Percentiles rank a stretch among this genome's conserved stretches.
Evolutionary conservation across 1,284 basidiomycete species (phyloP).

Genomic region (Somion occarium): DNA sequence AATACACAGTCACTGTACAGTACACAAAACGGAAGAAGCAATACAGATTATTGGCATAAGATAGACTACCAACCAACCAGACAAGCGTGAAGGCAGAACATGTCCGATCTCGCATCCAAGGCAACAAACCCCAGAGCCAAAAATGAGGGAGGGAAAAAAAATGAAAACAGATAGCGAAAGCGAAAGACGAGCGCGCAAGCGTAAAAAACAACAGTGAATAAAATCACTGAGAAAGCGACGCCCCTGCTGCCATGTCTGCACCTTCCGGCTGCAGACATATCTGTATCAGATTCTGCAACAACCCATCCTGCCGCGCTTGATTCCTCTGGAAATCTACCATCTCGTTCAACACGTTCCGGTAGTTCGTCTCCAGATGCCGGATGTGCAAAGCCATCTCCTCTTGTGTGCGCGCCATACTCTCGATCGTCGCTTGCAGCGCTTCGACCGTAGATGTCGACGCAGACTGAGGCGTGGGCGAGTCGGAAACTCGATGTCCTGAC

Average conservation of each 20-base stretch:
- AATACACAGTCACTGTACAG: no score
- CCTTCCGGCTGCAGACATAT: conserved; percentile 76
- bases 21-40: no score
- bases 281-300: conserved; percentile 81
- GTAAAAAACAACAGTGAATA: not conserved
- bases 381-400: conserved; percentile 60
- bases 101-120: no score
- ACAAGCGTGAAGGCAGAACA: not conserved
- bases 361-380: conserved; percentile 65
- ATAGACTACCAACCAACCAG: no score
- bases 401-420: conserved; percentile 29
- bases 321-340: conserved; percentile 82
- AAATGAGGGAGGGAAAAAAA: not conserved
- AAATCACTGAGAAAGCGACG: not conserved
- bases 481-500: not conserved
- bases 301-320: conserved; percentile 80
- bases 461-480: not conserved
- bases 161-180: not conserved
- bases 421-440: conserved; percentile 4
- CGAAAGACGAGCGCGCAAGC: not conserved
- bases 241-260: conserved; percentile 25
- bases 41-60: no score
- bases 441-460: conserved; percentile 1
- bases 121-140: not conserved
- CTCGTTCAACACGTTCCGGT: conserved; percentile 75